Base-by-base conservation (phyloP, 2,329 filamentous ascomycete genomes). In the Cytospora leucostoma region DNA sequence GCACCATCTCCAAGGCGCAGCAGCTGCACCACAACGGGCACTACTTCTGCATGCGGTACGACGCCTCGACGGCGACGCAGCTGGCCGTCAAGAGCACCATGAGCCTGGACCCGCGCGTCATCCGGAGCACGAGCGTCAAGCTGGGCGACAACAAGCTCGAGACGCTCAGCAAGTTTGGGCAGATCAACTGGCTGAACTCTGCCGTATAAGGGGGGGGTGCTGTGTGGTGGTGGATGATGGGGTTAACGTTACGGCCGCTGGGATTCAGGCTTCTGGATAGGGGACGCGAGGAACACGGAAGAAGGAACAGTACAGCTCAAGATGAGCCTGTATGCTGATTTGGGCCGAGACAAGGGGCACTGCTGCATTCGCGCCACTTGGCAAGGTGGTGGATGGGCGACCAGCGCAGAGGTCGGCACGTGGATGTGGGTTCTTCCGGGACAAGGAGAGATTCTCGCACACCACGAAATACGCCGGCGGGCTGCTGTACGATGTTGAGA, bases 1-100 rank as follows among this genome's bases (percentile, higher is more conserved):
- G 88, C 69, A 87, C 92, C 66, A 83, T 88, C 64, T 88, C 88
- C 66, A 89, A 89, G 74, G 89, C 96, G 77, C 93, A 97, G 79
- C 87, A 90, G 70, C 88, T 87, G 69, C 90, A 98, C 83, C 86
- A 86, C 68, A 85, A 88, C 70, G 95, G 95, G 61, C 93, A 98
- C 81, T 96, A 99, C 84, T 99, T 99, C 77, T 90, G 96, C 73
- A 91, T 99, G 90, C 91, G 95, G 71, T 99, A 97, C 82, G 95
- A 99, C 76, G 80, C 89, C 62, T 90, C 88, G 65, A 79, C 88
- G 8, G 76, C 81, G 57, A 88, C 91, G 8, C 94, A 98, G 77
- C 80, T 90, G 68, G 82, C 87, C 51, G 84, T 99, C 49, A 84
- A 89, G 66, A 84, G 83, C 65, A 94, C 91, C 19, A 82, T 99